These are phyloP conservation scores for Umbilicus rupestris DNA, from an alignment of 164 flowering plant genomes.

Conservation along the genomic window DNA sequence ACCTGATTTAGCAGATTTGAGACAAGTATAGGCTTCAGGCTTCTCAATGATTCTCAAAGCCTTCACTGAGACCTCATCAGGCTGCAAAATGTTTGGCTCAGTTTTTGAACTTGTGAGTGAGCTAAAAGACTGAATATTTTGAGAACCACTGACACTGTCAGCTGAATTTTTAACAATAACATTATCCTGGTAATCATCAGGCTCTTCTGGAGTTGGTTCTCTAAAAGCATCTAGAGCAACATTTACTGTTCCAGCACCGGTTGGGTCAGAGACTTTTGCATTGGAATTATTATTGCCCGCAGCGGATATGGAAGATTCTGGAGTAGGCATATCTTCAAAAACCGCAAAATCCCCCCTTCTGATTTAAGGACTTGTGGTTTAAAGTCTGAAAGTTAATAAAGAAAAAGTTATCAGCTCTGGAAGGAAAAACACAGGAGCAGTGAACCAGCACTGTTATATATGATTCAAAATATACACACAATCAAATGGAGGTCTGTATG, in stretches of 20 bases:
- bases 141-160: background rate
- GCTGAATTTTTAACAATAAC: background rate
- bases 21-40: no score
- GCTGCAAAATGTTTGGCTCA: background rate
- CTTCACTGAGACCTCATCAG: conserved; percentile 4
- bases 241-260: conserved; percentile 1
- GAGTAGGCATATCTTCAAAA: background rate
- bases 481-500: no score
- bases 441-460: background rate
- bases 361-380: background rate
- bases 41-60: background rate
- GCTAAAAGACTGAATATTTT: background rate
- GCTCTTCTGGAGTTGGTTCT: background rate
- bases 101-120: background rate
- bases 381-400: background rate
- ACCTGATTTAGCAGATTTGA: background rate
- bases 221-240: background rate
- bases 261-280: background rate
- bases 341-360: background rate
- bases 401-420: no score
- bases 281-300: background rate
- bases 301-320: background rate
- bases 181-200: background rate
- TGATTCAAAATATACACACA: background rate
- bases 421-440: no score